These are phyloP conservation scores for Nothopassalora personata DNA, from an alignment of 2,329 filamentous ascomycete genomes.

Conservation along the genomic window DNA sequence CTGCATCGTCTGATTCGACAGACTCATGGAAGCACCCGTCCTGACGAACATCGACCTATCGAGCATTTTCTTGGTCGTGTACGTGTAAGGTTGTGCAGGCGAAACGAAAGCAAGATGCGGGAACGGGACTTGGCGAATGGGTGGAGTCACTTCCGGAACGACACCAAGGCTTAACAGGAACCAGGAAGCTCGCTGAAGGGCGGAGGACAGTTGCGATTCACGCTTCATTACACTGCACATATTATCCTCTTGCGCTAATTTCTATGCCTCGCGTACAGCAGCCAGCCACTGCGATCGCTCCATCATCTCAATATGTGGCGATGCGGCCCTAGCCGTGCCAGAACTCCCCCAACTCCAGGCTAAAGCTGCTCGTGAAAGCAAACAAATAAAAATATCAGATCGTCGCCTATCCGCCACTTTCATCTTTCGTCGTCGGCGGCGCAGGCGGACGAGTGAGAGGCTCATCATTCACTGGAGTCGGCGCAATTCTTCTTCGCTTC, in stretches of 20 bases:
- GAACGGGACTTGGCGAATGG: not conserved
- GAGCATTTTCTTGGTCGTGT: not conserved
- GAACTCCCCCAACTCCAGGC: conserved; percentile 14
- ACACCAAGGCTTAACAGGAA: not conserved
- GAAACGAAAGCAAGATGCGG: not conserved
- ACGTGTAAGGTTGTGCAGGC: not conserved
- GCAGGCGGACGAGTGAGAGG: not conserved
- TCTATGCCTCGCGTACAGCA: not conserved
- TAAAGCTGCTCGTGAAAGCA: conserved; percentile 10
- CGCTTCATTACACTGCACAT: not conserved
- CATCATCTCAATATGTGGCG: not conserved
- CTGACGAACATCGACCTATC: not conserved
- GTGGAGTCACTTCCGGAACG: not conserved
- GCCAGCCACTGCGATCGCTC: not conserved
- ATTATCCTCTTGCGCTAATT: not conserved
- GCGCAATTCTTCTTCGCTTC: conserved; percentile 44
- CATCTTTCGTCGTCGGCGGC: not conserved
- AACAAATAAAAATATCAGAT: conserved; percentile 4
- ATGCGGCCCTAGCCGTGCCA: not conserved
- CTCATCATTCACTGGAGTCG: conserved; percentile 34
- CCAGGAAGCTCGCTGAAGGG: not conserved
- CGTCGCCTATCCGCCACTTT: not conserved
- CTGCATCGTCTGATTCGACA: not conserved
- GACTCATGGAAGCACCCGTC: not conserved
- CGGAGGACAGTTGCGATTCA: not conserved